phyloP scores from a whole-genome alignment of 345 rosid species.

The Isatis tinctoria region DNA sequence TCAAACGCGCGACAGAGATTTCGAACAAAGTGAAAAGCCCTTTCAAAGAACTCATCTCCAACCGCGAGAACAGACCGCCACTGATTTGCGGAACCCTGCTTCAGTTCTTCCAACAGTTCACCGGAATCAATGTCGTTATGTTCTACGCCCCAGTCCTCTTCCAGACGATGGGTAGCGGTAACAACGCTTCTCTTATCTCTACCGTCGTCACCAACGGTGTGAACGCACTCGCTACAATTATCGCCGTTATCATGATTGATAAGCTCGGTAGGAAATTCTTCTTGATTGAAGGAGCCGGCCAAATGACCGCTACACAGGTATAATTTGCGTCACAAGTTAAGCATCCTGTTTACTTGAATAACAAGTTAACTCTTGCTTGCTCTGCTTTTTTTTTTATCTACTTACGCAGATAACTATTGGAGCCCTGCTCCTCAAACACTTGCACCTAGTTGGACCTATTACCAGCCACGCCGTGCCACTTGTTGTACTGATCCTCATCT shows the following conservation, averaged over 20 bases:
- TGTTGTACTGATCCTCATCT: constrained; percentile 38
- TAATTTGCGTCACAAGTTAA: neutral
- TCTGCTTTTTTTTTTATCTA: neutral
- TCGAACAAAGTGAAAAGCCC: constrained; percentile 44
- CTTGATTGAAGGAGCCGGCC: constrained; percentile 16
- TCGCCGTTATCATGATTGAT: constrained; percentile 9
- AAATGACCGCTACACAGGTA: constrained; percentile 27
- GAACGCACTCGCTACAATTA: constrained; percentile 17
- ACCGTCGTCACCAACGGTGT: constrained; percentile 29
- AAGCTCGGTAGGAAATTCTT: constrained; percentile 7
- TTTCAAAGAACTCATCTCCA: constrained; percentile 32
- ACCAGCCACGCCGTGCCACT: constrained; percentile 10
- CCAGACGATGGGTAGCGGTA: constrained; percentile 34
- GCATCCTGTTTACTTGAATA: neutral
- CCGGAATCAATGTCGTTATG: constrained; percentile 49
- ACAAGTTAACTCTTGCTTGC: neutral
- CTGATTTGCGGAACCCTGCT: constrained; percentile 43
- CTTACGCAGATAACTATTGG: constrained; percentile 13
- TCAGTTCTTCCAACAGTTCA: constrained; percentile 68
- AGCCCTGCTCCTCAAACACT: neutral
- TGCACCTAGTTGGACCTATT: constrained; percentile 22
- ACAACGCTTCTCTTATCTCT: constrained; percentile 17
- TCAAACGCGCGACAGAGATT: constrained; percentile 41
- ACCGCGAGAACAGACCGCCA: constrained; percentile 42
- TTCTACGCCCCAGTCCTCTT: constrained; percentile 38